phyloP scores from a whole-genome alignment of 2,329 filamentous ascomycete species.

The Coniosporium uncinatum region DNA sequence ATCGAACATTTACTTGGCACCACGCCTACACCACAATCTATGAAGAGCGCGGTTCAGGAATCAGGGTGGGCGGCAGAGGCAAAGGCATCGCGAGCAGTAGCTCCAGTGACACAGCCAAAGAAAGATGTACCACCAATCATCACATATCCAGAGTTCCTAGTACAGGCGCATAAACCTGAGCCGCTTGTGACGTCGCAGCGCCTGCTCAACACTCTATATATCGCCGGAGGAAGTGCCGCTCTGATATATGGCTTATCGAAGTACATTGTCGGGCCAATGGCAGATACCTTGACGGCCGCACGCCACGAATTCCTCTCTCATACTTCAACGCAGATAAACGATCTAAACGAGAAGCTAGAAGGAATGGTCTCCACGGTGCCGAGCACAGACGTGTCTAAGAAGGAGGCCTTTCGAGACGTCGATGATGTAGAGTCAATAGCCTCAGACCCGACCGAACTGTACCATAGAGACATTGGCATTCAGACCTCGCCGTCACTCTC shows the following conservation, averaged over 20 bases:
- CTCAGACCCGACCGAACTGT: conserved; percentile 71
- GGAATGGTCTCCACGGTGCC: conserved; percentile 59
- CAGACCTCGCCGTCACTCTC: conserved; percentile 59
- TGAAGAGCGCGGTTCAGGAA: not conserved
- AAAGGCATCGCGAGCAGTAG: conserved; percentile 4
- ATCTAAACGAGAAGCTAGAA: conserved; percentile 52
- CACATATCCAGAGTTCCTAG: conserved; percentile 61
- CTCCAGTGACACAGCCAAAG: conserved; percentile 14
- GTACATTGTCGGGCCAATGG: conserved; percentile 60
- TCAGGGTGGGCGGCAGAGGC: too few relatives aligned
- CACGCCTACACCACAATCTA: not conserved
- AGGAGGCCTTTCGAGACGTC: conserved; percentile 29
- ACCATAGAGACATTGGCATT: conserved; percentile 75
- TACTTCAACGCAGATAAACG: conserved; percentile 42
- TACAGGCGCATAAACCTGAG: conserved; percentile 51
- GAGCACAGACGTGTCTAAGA: conserved; percentile 7
- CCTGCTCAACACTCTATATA: conserved; percentile 50
- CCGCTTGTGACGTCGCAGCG: conserved; percentile 52
- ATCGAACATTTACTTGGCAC: conserved; percentile 58
- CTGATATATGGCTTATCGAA: conserved; percentile 65
- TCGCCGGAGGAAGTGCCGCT: conserved; percentile 47
- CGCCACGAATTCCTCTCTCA: conserved; percentile 52
- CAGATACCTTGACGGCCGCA: conserved; percentile 43
- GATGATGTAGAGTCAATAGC: conserved; percentile 44
- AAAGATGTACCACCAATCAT: conserved; percentile 53